Percentiles rank a stretch among this genome's conserved stretches.
These are phyloP conservation scores for Epichloe gansuensis DNA, from an alignment of 2,329 filamentous ascomycete genomes.

Conservation along the genomic window DNA sequence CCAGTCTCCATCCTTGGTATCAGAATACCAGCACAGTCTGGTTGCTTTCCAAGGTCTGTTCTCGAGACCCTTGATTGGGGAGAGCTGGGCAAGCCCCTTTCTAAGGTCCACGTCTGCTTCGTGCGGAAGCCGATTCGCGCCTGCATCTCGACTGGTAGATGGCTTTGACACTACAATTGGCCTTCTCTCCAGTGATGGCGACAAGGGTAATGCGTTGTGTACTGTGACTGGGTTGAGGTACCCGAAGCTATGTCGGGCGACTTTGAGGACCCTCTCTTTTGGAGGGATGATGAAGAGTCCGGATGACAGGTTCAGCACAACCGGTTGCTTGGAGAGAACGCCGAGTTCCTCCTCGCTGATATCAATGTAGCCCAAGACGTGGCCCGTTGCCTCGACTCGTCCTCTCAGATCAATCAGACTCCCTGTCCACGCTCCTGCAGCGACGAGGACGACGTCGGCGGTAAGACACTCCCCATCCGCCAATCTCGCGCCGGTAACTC, in stretches of 20 bases:
- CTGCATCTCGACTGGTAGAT: constrained; percentile 25
- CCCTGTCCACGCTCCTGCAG: constrained; percentile 79
- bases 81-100: constrained; percentile 44
- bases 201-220: constrained; percentile 21
- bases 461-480: constrained; percentile 24
- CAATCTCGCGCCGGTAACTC: constrained; percentile 41
- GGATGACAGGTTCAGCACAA: constrained; percentile 57
- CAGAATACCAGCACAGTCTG: constrained; percentile 64
- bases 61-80: constrained; percentile 43
- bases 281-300: constrained; percentile 70
- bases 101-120: constrained; percentile 53
- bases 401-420: constrained; percentile 66
- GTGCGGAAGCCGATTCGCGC: constrained; percentile 36
- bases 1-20: constrained; percentile 61
- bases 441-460: constrained; percentile 66
- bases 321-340: constrained; percentile 52
- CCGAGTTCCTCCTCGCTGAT: constrained; percentile 61
- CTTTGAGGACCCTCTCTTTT: constrained; percentile 47
- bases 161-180: constrained; percentile 25
- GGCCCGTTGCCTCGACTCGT: constrained; percentile 68
- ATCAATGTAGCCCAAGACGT: constrained; percentile 65
- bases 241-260: constrained; percentile 58
- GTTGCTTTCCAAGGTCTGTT: constrained; percentile 49
- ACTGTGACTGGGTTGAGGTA: constrained; percentile 43
- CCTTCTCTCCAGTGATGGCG: constrained; percentile 13